A percentile compares a stretch with the other conserved stretches of the same genome.
These are phyloP conservation scores for Talaromyces proteolyticus DNA, from an alignment of 495 filamentous ascomycete genomes.

Conservation along the genomic window DNA sequence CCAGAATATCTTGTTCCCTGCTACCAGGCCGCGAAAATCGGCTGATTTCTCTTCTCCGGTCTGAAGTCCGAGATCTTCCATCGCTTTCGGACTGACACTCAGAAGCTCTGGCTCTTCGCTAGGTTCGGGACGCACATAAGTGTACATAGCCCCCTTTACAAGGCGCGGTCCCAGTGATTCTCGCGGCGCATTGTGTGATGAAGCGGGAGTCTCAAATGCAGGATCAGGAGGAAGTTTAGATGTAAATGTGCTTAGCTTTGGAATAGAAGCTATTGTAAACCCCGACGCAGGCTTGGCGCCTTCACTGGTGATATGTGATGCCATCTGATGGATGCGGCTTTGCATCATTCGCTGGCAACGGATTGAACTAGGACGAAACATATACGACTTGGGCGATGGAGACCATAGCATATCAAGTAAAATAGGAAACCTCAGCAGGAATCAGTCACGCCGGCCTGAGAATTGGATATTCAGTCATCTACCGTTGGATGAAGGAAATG, in stretches of 20 bases:
- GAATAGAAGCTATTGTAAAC: slow-evolving; percentile 59
- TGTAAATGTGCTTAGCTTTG: slow-evolving; percentile 84
- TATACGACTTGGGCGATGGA: too few species aligned
- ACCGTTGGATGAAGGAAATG: too few species aligned
- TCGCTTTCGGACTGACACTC: slow-evolving; percentile 66
- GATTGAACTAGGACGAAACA: slow-evolving; percentile 3
- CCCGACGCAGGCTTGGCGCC: slow-evolving; percentile 14
- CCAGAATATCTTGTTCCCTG: slow-evolving; percentile 71
- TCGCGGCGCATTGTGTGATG: slow-evolving; percentile 73
- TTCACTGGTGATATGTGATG: slow-evolving; percentile 42
- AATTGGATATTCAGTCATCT: too few species aligned
- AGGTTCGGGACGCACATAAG: slow-evolving; percentile 77
- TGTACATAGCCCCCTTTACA: slow-evolving; percentile 83
- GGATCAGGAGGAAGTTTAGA: slow-evolving; percentile 72
- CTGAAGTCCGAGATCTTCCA: slow-evolving; percentile 71
- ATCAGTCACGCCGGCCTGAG: too few species aligned
- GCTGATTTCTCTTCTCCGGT: slow-evolving; percentile 58
- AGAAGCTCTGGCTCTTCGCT: slow-evolving; percentile 70
- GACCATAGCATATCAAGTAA: too few species aligned
- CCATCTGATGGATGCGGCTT: slow-evolving; percentile 37
- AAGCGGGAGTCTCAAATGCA: slow-evolving; percentile 70
- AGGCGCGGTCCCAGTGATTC: slow-evolving; percentile 70
- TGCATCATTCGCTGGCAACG: slow-evolving; percentile 9
- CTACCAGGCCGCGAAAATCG: slow-evolving; percentile 71
- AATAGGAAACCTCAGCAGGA: too few species aligned